Conservation (phyloP, 148 eudicot genomes). For the Pouteria glomerata region DNA sequence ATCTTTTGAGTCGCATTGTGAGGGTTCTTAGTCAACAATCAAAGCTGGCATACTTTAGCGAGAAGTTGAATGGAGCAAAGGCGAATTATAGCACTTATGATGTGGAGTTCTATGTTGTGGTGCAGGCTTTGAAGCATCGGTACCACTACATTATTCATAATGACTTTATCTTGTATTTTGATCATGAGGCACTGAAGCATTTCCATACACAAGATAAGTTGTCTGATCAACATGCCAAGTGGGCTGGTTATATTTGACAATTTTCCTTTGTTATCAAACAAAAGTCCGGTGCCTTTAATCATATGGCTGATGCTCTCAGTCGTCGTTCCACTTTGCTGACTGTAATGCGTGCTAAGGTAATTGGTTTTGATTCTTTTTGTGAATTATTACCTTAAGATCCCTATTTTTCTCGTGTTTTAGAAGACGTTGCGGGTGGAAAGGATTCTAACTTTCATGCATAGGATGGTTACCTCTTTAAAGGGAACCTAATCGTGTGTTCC, state of each 20-base stretch:
- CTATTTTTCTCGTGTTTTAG: no score
- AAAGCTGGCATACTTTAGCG: not conserved
- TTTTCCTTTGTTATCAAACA: not conserved
- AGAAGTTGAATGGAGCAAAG: not conserved
- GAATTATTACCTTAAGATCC: not conserved
- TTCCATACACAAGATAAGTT: not conserved
- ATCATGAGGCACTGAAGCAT: not conserved
- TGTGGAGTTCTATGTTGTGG: not conserved
- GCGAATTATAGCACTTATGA: no score
- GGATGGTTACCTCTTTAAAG: no score
- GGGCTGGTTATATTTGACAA: not conserved
- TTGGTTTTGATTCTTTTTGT: not conserved
- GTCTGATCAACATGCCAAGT: not conserved
- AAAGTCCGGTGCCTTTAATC: not conserved
- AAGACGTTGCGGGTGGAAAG: no score
- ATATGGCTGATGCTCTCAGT: not conserved
- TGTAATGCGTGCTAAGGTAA: not conserved
- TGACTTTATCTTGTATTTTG: not conserved
- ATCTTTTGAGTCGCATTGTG: not conserved
- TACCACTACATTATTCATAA: not conserved
- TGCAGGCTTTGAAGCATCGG: not conserved
- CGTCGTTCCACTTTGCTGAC: not conserved
- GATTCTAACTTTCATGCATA: no score
- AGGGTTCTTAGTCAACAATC: not conserved
- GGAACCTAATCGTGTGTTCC: no score